These are phyloP conservation scores for Paramecium octaurelia DNA, from an alignment of 73 alveolate genomes.

Conservation along the genomic window DNA sequence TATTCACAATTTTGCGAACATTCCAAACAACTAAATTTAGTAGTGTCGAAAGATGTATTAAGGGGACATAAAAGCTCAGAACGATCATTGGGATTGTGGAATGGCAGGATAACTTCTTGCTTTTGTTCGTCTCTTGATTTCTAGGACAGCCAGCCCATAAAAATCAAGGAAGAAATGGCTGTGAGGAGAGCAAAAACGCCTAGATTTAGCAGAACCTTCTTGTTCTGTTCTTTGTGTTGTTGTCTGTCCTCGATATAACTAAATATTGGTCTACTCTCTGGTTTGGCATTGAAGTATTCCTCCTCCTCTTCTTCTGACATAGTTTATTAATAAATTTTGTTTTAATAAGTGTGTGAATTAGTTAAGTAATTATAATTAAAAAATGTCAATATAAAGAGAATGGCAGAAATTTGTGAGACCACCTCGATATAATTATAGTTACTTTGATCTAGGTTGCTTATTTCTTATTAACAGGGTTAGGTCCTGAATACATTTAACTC, in stretches of 20 bases:
- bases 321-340: not conserved
- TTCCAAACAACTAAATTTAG: not conserved
- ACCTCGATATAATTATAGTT: not conserved
- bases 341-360: not conserved
- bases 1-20: not conserved
- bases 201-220: not conserved
- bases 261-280: not conserved
- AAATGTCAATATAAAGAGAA: constrained; percentile 26
- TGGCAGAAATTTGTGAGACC: constrained; percentile 20
- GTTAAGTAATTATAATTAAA: not conserved
- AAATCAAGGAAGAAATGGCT: not conserved
- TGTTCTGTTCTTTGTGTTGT: not conserved
- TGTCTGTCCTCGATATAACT: not conserved
- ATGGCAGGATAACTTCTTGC: not conserved
- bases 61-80: not conserved
- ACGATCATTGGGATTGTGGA: not conserved
- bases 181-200: not conserved
- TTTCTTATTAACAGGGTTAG: not conserved
- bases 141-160: not conserved
- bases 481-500: not conserved
- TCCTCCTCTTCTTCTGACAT: not conserved
- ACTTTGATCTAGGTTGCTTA: constrained; percentile 10
- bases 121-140: not conserved
- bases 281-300: not conserved
- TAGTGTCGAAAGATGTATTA: not conserved